Evolutionary conservation across 2,329 filamentous ascomycete species (phyloP).

Genomic region (Fusarium anguioides): DNA sequence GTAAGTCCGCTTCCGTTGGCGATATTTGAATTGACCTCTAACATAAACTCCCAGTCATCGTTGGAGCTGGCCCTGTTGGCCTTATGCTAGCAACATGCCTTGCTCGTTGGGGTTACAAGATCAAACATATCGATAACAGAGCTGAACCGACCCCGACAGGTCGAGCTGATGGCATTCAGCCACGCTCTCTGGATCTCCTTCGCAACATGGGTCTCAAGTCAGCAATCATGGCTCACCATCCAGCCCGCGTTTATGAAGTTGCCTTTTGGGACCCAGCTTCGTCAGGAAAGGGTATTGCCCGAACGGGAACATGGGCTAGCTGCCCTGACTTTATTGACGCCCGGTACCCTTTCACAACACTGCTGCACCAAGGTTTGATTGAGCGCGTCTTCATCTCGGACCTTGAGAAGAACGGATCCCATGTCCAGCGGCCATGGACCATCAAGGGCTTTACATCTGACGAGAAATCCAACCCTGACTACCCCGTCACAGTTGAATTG

Average conservation of each 20-base stretch:
- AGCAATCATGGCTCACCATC: conserved; percentile 86
- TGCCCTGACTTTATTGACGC: conserved; percentile 86
- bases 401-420: conserved; percentile 68
- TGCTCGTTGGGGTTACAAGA: conserved; percentile 91
- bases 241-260: conserved; percentile 84
- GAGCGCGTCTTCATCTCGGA: conserved; percentile 77
- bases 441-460: conserved; percentile 71
- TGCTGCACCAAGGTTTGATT: conserved; percentile 77
- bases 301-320: conserved; percentile 83
- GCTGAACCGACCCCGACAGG: conserved; percentile 86
- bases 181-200: conserved; percentile 85
- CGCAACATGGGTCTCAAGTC: conserved; percentile 91
- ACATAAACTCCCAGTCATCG: conserved; percentile 70
- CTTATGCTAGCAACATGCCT: conserved; percentile 89
- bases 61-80: conserved; percentile 90
- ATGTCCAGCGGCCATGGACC: conserved; percentile 73
- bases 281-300: conserved; percentile 67
- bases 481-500: conserved; percentile 83
- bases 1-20: conserved; percentile 43
- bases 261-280: conserved; percentile 76
- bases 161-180: conserved; percentile 91
- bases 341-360: conserved; percentile 76
- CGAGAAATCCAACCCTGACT: conserved; percentile 66
- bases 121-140: conserved; percentile 94
- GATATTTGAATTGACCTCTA: conserved; percentile 25